These are phyloP conservation scores for Dimargaris verticillata DNA, from an alignment of 192 early-diverging fungal genomes.

Conservation along the genomic window DNA sequence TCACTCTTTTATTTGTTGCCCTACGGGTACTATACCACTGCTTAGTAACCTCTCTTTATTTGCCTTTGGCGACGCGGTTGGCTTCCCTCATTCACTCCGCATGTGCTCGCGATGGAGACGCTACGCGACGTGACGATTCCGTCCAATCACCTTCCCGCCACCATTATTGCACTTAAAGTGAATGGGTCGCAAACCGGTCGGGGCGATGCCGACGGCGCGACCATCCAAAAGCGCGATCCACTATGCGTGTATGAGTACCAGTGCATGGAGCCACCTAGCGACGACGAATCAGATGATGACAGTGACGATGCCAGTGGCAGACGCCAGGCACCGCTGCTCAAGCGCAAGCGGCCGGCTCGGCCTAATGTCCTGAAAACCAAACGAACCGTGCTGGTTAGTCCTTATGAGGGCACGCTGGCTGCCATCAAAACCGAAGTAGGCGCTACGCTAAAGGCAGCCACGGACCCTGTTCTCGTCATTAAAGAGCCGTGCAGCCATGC, in stretches of 20 bases:
- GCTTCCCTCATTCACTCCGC: too few relatives aligned
- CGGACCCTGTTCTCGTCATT: constrained; percentile 7
- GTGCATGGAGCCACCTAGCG: constrained; percentile 12
- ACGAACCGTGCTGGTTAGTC: constrained; percentile 3
- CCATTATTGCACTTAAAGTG: constrained; percentile 21
- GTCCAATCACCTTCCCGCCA: constrained; percentile 23
- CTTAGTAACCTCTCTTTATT: too few relatives aligned
- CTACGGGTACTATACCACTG: too few relatives aligned
- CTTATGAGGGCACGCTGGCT: constrained; percentile 8
- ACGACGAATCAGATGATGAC: constrained; percentile 2
- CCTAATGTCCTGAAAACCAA: background rate
- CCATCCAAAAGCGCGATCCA: constrained; percentile 18
- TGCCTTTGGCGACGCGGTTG: too few relatives aligned
- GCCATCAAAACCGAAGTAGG: background rate
- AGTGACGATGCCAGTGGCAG: background rate
- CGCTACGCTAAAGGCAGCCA: background rate
- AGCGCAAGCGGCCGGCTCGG: constrained; percentile 15
- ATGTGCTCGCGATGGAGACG: constrained; percentile 16
- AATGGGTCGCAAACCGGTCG: background rate
- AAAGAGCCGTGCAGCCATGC: constrained; percentile 53
- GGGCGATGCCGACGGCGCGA: background rate
- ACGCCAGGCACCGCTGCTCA: constrained; percentile 2
- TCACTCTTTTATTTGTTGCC: too few relatives aligned
- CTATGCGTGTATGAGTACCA: constrained; percentile 23
- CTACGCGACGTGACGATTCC: constrained; percentile 19